phyloP scores from a whole-genome alignment of 208 protist species.

The Eutreptiella sp. region DNA sequence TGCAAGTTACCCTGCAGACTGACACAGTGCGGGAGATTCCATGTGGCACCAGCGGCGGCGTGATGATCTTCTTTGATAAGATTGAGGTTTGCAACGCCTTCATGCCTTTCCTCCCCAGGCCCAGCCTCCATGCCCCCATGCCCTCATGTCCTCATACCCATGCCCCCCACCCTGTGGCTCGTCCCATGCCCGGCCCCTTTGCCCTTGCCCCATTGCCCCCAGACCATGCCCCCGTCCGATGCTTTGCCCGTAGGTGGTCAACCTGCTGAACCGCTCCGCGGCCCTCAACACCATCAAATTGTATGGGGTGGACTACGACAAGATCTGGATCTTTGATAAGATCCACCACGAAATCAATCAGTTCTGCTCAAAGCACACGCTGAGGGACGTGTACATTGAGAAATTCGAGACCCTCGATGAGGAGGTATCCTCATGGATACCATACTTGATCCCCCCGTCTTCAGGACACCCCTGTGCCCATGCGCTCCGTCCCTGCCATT shows the following conservation, averaged over 20 bases:
- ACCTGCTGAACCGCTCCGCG: slow-evolving; percentile 16
- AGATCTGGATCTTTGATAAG: slow-evolving; percentile 49
- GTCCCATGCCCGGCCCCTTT: too few species aligned
- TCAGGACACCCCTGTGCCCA: too few species aligned
- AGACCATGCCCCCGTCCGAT: too few species aligned
- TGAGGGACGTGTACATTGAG: slow-evolving; percentile 45
- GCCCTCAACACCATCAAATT: slow-evolving; percentile 35
- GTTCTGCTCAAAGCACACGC: slow-evolving; percentile 42
- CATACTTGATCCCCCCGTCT: neutral
- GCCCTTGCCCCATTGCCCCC: too few species aligned
- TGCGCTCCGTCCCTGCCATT: too few species aligned
- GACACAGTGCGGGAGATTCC: slow-evolving; percentile 40
- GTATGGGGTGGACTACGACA: slow-evolving; percentile 43
- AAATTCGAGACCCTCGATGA: slow-evolving; percentile 44
- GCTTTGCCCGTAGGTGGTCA: too few species aligned
- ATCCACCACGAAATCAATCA: slow-evolving; percentile 48
- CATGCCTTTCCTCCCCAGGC: too few species aligned
- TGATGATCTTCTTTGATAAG: slow-evolving; percentile 36
- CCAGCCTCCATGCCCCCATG: too few species aligned
- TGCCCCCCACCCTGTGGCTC: too few species aligned
- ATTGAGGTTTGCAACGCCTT: too few species aligned
- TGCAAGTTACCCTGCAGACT: slow-evolving; percentile 39
- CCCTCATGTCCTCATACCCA: too few species aligned
- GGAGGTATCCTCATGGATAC: too few species aligned
- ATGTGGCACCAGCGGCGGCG: slow-evolving; percentile 36